A percentile compares a stretch with the other conserved stretches of the same genome.
These are phyloP conservation scores for Didymella exigua DNA, from an alignment of 2,329 filamentous ascomycete species.

Conservation along the genomic window DNA sequence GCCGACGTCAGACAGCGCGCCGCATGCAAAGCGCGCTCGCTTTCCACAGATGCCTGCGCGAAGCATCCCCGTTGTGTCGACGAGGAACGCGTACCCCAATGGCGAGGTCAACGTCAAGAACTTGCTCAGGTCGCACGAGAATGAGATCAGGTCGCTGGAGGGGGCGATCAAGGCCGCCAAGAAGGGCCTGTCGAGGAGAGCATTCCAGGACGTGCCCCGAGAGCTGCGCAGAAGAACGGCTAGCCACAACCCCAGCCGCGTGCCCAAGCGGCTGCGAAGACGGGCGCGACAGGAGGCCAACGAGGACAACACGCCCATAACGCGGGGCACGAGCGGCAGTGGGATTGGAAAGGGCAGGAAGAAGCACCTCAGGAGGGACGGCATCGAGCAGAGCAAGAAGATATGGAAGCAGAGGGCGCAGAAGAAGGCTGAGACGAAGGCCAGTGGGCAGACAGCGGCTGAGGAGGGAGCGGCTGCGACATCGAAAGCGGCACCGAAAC, in stretches of 20 bases:
- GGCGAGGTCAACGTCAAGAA: conserved; percentile 84
- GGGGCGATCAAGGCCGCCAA: conserved; percentile 79
- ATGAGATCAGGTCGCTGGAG: conserved; percentile 85
- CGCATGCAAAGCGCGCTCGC: conserved; percentile 32
- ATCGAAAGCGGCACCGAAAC: conserved; percentile 18
- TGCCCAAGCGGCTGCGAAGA: conserved; percentile 76
- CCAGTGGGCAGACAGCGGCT: conserved; percentile 28
- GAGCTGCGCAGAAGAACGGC: conserved; percentile 84
- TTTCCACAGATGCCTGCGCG: conserved; percentile 35
- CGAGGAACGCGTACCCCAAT: conserved; percentile 61
- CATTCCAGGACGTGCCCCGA: conserved; percentile 89
- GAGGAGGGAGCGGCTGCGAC: conserved; percentile 12
- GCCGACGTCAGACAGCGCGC: conserved; percentile 19
- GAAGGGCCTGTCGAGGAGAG: conserved; percentile 66
- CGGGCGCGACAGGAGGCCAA: conserved; percentile 76
- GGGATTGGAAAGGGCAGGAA: conserved; percentile 53
- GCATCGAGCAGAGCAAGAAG: conserved; percentile 70
- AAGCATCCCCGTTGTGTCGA: conserved; percentile 38
- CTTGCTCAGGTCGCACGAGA: conserved; percentile 84
- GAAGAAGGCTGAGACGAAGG: conserved; percentile 47
- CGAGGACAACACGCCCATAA: conserved; percentile 88
- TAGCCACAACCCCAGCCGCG: conserved; percentile 90
- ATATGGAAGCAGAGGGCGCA: conserved; percentile 63
- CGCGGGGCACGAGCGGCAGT: conserved; percentile 68
- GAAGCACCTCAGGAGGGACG: conserved; percentile 71